Base-by-base conservation (phyloP, 768 basidiomycete genomes). In the Phallus indusiatus region DNA sequence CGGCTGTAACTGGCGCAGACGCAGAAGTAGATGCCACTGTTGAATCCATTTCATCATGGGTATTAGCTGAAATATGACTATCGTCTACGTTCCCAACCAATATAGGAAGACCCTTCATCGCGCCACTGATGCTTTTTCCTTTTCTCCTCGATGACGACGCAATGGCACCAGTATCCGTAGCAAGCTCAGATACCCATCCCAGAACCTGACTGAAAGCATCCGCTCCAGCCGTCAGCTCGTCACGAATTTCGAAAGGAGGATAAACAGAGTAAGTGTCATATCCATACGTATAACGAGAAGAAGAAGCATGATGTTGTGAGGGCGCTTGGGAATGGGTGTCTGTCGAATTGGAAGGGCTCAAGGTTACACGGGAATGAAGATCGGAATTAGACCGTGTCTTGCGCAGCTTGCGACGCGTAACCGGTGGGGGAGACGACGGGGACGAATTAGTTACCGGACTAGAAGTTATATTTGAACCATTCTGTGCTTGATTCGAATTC, bases 341-440 rank as follows among this genome's bases (percentile, higher is more conserved):
- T 17, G 49, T 42, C 6, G 36, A 12, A 35, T 20, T 52, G 7
- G 57, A 12, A 2, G 53, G 53, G 28, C 53, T 54, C 5, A 12
- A 12, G 14, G 49, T 51, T 22, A 17, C 18, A 28, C 57, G 57
- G 18, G 36, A 36, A 49, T 71, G 72, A 65, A 73, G 67, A 61
- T 88, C 86, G 1, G 88, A 82, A 53, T 88, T 89, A 14, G 88
- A 90, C 35, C 83, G 79, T 11, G 87, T 83, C 68, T 88, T 89
- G 61, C 88, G 73, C 24, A 88, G 74, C 64, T 83, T 86, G 57
- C 83, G 79, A 21, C 76, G 70, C 1, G 68, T 66, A 42, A 54
- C 57, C 55, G 54, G 73, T 65, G 65, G 61, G 61, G 75, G 67
- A 24, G 73, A 67, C 18, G 73, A 70, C 16, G 61, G 66, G 56